Base-by-base conservation (phyloP, 2,329 filamentous ascomycete genomes). In the Colletotrichum cordylinicola region DNA sequence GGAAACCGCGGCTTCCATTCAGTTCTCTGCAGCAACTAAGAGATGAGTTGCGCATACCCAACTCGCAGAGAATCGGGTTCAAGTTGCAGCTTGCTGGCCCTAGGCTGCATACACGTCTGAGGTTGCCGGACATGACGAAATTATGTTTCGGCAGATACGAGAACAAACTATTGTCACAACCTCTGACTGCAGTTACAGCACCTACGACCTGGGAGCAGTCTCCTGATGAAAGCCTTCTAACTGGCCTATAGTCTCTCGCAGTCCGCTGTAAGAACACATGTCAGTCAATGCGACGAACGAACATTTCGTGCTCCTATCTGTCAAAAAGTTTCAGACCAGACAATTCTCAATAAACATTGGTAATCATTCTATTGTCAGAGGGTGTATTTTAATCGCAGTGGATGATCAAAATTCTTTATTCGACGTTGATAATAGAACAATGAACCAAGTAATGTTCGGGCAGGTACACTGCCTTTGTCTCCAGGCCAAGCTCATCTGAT, bases 381-480 rank as follows among this genome's bases (percentile, higher is more conserved):
- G 6, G 10, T 21, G 10, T 8, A 21, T 8, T 13, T 4, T 1
- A 7, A 13, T 13, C 2, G 3, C 8, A n/a, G 2, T 21, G 4
- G 4, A 4, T 2, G 0, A 21, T 12, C 6, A 52, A 4, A 1
- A 2, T 1, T 13, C 43, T 21, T 52, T 21, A 1, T 13, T 4
- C 2, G 3, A 21, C 6, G n/a, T 21, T 52, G 43, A 52, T 21
- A 7, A 52, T 13, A 24, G n/a, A 21, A 52, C n/a, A 52, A 52
- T 52, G 43, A 52, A 52, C 21, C n/a, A 21, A 6, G 21, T 8
- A 4, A 52, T 13, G n/a, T 4, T 52, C 21, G 43, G 2, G 13
- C 6, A 52, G 4, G n/a, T n/a, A 13, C n/a, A 13, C 21, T 52
- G n/a, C 6, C 43, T 1, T 52, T 52, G 43, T 52, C 43, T 6